Conservation (phyloP, 805 yeast species). For the Yarrowia osloensis region DNA sequence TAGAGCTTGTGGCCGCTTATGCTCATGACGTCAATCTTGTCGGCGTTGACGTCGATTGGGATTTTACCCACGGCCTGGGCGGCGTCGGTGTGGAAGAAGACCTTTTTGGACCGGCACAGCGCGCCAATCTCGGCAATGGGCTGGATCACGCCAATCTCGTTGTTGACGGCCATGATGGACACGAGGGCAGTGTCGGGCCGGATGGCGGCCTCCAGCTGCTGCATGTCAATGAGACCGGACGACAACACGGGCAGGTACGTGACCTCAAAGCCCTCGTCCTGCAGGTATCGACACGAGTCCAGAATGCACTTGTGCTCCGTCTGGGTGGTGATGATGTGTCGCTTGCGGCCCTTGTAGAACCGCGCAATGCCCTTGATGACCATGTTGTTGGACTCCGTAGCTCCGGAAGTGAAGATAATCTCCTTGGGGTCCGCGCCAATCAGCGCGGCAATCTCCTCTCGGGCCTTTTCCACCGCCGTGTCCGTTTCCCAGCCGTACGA, state of each 20-base stretch:
- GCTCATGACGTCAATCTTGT: constrained; percentile 90
- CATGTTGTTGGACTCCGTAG: constrained; percentile 96
- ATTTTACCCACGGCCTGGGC: constrained; percentile 98
- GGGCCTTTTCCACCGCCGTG: constrained; percentile 82
- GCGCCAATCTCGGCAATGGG: constrained; percentile 92
- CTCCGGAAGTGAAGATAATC: constrained; percentile 95
- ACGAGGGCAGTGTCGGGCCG: constrained; percentile 90
- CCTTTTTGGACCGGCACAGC: constrained; percentile 81
- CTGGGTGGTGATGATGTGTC: constrained; percentile 92
- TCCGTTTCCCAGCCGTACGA: constrained; percentile 99
- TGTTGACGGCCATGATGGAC: constrained; percentile 95
- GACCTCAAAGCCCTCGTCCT: constrained; percentile 95
- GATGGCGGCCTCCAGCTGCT: constrained; percentile 76
- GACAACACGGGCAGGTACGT: constrained; percentile 83
- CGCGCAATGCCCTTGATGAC: constrained; percentile 94
- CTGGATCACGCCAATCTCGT: constrained; percentile 97
- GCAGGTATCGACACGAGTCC: constrained; percentile 91
- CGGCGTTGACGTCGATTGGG: constrained; percentile 86
- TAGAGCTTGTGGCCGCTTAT: constrained; percentile 95
- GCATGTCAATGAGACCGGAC: constrained; percentile 78
- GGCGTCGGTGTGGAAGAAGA: constrained; percentile 95
- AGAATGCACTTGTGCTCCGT: constrained; percentile 99
- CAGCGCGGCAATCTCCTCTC: constrained; percentile 76
- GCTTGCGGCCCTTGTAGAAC: constrained; percentile 85
- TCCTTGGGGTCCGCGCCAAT: constrained; percentile 95